Base-by-base conservation (phyloP, 83 land plant species). In the Thuja plicata region DNA sequence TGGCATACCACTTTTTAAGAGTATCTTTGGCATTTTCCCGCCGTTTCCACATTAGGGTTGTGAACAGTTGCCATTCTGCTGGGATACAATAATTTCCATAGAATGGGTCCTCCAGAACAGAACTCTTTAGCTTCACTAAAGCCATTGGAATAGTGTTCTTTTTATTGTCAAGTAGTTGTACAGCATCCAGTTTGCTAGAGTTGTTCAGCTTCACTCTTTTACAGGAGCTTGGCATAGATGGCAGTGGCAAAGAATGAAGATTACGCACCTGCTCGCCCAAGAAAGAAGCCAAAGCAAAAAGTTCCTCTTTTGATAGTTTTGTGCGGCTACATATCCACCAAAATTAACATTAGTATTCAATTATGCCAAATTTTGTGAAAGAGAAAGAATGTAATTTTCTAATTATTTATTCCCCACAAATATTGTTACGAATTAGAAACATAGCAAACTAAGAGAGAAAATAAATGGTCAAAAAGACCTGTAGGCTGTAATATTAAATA, bases 241-340 rank as follows among this genome's bases (percentile, higher is more conserved):
- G 97, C 77, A 85, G 43, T 6, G 94, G 95, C 91, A 95, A 90
- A 79, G 89, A 87, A 87, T 95, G 97, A 90, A 95, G 97, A 84
- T 89, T 88, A 13, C 87, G 91, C 41, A 95, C 78, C 88, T 95
- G 94, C 54, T 91, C 91, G 76, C 97, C 97, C 89, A 95, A 85
- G 90, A 94, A 95, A 27, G 95, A 93, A 87, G 97, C 94, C 34
- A 95, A 90, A 88, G 83, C 89, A 45, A 91, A 54, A 24, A 40
- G 12, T 86, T 94, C 95, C 60, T 92, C 93, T 90, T 48, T 81
- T 15, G 95, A 86, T 46, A 95, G 66, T 30, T 40, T 57, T 87
- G 90, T 92, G 43, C 97, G 91, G 89, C 97, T 95, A 91, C 91
- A 93, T 24, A 45, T 43, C 48, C 70, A 86, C 24, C 19, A 35